Percentiles rank a stretch among this genome's conserved stretches.
Conservation (phyloP, 228 moss, liverwort and hornwort species). For the Sphagnum fallax region DNA sequence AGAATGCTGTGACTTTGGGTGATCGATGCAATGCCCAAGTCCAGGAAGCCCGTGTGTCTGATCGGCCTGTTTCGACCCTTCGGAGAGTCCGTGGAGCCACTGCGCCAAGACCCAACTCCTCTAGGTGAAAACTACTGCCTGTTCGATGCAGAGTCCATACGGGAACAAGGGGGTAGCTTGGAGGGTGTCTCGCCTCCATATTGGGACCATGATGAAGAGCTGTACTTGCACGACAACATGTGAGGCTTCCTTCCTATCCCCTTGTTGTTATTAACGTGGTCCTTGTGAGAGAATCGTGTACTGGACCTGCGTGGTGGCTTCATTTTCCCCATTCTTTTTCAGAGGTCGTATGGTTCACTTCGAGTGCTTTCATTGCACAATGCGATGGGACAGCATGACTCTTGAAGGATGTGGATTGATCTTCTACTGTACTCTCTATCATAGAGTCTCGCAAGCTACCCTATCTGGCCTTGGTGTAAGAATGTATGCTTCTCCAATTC, state of each 20-base stretch:
- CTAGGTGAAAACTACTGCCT: constrained; percentile 29
- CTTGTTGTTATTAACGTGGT: neutral
- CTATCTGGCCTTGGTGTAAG: neutral
- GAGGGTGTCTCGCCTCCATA: constrained; percentile 59
- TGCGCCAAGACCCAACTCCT: too few species aligned
- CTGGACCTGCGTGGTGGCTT: neutral
- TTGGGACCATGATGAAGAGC: constrained; percentile 94
- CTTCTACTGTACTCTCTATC: neutral
- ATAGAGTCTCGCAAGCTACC: neutral
- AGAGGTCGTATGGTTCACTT: neutral
- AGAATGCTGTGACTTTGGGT: too few species aligned
- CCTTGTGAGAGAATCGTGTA: neutral
- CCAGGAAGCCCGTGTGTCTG: constrained; percentile 43
- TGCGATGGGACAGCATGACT: too few species aligned
- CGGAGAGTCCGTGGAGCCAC: constrained; percentile 15
- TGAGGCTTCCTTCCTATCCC: constrained; percentile 1
- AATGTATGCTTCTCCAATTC: neutral
- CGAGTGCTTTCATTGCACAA: neutral
- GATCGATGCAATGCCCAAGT: constrained; percentile 29
- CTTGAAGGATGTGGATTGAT: neutral
- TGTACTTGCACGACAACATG: constrained; percentile 70
- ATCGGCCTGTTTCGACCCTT: constrained; percentile 39
- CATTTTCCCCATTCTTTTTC: neutral
- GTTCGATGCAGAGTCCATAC: constrained; percentile 56
- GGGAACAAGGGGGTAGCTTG: constrained; percentile 50